phyloP scores from a whole-genome alignment of 257 asterid species.

The Eustoma russellianum region DNA sequence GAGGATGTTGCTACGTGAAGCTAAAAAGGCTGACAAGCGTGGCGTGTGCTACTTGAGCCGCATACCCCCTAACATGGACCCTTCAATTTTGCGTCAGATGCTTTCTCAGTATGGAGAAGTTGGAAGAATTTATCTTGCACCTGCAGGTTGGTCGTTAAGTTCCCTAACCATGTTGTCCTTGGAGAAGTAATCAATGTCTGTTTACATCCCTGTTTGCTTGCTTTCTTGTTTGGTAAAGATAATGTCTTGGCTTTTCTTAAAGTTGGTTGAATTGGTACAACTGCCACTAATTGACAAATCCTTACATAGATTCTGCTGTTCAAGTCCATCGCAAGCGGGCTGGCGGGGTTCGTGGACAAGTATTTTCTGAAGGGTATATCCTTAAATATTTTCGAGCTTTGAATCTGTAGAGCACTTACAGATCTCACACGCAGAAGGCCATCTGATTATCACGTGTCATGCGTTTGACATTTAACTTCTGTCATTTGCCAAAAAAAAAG shows the following conservation, averaged over 20 bases:
- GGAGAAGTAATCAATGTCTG: neutral
- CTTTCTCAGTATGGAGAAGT: conserved; percentile 69
- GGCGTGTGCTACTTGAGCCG: conserved; percentile 87
- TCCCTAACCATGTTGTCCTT: neutral
- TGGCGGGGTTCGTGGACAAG: conserved; percentile 77
- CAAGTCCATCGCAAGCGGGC: conserved; percentile 51
- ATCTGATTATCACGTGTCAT: too few species aligned
- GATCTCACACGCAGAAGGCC: too few species aligned
- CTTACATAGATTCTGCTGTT: conserved; percentile 40
- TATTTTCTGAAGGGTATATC: conserved; percentile 78
- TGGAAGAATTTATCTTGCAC: conserved; percentile 66
- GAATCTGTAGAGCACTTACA: too few species aligned
- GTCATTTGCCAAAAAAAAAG: too few species aligned
- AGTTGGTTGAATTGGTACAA: neutral
- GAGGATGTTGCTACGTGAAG: conserved; percentile 33
- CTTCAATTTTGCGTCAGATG: conserved; percentile 58
- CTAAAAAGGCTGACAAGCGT: conserved; percentile 45
- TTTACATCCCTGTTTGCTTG: neutral
- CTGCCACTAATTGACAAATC: conserved; percentile 2
- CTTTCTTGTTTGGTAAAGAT: neutral
- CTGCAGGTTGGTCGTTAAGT: conserved; percentile 44
- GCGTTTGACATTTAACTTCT: too few species aligned
- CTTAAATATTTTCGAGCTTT: neutral
- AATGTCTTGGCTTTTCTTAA: neutral
- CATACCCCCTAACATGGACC: conserved; percentile 86